Percentiles rank a stretch among this genome's conserved stretches.
These are phyloP conservation scores for Chlamydomonas reinhardtii DNA, from an alignment of 163 green algal genomes.

Conservation along the genomic window DNA sequence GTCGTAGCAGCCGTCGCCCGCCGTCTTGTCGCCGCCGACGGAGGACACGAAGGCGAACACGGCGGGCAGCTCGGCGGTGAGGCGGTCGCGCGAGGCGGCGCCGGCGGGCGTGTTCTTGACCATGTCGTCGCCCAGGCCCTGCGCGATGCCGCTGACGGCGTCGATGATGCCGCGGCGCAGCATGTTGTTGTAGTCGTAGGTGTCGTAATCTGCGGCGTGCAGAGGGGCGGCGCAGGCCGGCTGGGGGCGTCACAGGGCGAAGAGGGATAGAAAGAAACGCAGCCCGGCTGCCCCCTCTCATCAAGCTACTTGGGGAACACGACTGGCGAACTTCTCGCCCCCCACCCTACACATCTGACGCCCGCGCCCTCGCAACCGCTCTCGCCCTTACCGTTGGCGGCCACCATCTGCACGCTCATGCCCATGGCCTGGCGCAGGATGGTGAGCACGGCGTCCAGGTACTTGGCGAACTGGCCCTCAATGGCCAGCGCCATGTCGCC, in stretches of 20 bases:
- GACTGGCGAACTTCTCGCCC: no score
- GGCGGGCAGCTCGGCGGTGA: conserved; percentile 2
- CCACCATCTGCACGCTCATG: conserved; percentile 70
- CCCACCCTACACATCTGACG: no score
- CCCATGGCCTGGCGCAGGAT: conserved; percentile 79
- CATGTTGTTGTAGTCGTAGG: conserved; percentile 94
- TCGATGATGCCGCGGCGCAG: conserved; percentile 95
- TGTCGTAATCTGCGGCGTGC: conserved; percentile 78
- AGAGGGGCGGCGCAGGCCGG: no score
- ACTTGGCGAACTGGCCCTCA: conserved; percentile 90
- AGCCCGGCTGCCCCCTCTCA: no score
- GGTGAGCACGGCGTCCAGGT: conserved; percentile 68
- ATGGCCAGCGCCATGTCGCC: conserved; percentile 96
- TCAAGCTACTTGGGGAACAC: no score
- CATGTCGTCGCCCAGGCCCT: conserved; percentile 36
- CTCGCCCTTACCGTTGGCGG: not conserved
- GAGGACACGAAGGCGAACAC: conserved; percentile 76
- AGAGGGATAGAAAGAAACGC: not conserved
- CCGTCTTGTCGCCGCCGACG: conserved; percentile 69
- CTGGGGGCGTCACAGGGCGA: no score
- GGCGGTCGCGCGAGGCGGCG: conserved; percentile 13
- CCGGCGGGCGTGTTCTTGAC: not conserved
- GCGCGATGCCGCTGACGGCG: conserved; percentile 90
- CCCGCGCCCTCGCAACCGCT: no score
- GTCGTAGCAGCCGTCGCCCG: conserved; percentile 55